Percentiles rank a stretch among this genome's conserved stretches.
phyloP scores from a whole-genome alignment of 495 filamentous ascomycete genomes.

The Trichoderma asperelloides region DNA sequence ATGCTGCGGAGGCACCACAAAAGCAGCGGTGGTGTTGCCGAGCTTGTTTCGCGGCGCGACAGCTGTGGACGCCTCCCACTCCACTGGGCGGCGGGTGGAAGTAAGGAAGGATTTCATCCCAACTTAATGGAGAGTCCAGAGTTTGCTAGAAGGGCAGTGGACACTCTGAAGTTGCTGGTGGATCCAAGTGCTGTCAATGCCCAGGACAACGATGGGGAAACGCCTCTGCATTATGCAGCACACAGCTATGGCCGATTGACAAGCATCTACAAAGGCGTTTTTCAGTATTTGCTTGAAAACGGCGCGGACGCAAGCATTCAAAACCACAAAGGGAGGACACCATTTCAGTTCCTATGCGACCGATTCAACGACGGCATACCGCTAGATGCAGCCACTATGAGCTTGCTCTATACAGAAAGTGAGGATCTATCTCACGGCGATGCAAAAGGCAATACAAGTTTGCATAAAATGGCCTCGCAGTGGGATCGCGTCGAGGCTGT shows the following conservation, averaged over 20 bases:
- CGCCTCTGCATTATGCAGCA: neutral
- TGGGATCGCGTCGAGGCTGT: neutral
- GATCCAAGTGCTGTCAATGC: neutral
- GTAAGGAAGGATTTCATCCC: neutral
- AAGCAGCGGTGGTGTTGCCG: neutral
- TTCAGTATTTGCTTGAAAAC: neutral
- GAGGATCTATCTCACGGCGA: neutral
- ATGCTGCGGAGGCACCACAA: neutral
- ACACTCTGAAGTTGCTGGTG: neutral
- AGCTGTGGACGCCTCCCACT: neutral
- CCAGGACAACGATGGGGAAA: neutral
- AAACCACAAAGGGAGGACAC: neutral
- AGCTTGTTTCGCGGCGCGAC: neutral
- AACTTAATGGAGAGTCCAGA: neutral
- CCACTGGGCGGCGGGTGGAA: neutral
- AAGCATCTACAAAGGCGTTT: neutral
- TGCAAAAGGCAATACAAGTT: neutral
- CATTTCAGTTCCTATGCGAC: neutral
- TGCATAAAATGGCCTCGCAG: neutral
- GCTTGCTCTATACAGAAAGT: neutral
- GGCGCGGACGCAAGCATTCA: neutral
- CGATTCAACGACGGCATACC: neutral
- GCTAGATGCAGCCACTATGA: neutral
- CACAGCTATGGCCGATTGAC: neutral
- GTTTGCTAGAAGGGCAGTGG: neutral